Evolutionary conservation across 2,329 filamentous ascomycete genomes (phyloP), one percentile per base, ranked within the genome.

Genomic region (Ceratocystis albifundus): DNA sequence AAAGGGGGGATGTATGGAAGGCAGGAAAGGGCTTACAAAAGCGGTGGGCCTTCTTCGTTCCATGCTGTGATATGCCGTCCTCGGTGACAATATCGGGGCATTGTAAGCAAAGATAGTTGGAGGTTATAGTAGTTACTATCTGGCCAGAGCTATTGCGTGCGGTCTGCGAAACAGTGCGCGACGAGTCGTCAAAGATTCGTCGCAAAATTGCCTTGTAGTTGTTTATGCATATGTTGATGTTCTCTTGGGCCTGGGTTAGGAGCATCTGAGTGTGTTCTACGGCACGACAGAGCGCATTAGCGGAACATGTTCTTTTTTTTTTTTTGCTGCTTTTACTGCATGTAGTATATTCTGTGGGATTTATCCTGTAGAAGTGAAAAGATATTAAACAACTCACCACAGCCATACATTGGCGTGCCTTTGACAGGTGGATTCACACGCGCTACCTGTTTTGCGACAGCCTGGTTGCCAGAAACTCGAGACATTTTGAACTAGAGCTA

Each of bases 191-290:
- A 75, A 87, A 87, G 69, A 92, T 85, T 67, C 83, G 83, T 68
- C 86, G 81, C 48, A 91, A 78, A 68, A 90, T 83, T 72, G 84
- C 82, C 72, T 87, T 88, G 75, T 92, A 92, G 71, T 88, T 83
- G 66, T 84, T 79, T 68, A 89, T 84, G 22, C 86, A 87, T 69
- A 81, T 85, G 71, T 88, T 86, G 75, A 84, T 85, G 17, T 83
- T 82, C 69, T 86, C 83, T 69, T 84, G 82, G 59, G 78, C 80
- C 71, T 80, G 82, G 44, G 78, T 80, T 44, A 90, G 79, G 68
- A 91, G 82, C 28, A 80, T 78, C 73, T 89, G 85, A 62, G 89
- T 81, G 75, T 92, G 88, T 74, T 89, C 88, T 91, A 72, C 12
- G 65, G 44, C 10, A 46, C 64, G 57, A 25, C 36, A 55, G 25